A percentile compares a stretch with the other conserved stretches of the same genome.
phyloP scores from a whole-genome alignment of 2,329 filamentous ascomycete genomes.

The Sarocladium oryzae region DNA sequence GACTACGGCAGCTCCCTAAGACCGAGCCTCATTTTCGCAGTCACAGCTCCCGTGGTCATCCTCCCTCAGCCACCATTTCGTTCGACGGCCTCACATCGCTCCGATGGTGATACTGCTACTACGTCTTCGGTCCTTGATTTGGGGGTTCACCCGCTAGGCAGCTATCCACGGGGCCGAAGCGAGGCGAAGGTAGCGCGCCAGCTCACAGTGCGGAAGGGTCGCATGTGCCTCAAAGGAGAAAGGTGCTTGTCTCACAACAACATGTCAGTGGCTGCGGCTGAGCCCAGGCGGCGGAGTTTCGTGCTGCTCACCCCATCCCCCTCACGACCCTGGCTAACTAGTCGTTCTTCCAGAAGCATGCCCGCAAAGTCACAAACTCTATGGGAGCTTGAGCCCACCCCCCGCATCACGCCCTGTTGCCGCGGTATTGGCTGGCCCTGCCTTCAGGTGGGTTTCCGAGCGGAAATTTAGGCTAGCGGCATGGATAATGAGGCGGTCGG shows the following conservation, averaged over 20 bases:
- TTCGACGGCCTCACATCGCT: slow-evolving; percentile 1
- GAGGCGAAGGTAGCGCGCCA: neutral
- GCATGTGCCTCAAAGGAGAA: neutral
- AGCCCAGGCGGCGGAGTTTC: neutral
- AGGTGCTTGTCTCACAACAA: neutral
- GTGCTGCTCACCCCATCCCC: neutral
- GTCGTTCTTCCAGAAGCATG: slow-evolving; percentile 4
- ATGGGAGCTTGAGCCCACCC: neutral
- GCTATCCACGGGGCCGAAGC: slow-evolving; percentile 5
- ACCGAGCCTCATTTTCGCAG: slow-evolving; percentile 2
- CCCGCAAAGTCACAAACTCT: neutral
- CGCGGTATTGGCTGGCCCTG: neutral
- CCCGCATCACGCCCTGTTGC: neutral
- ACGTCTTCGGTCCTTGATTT: slow-evolving; percentile 2
- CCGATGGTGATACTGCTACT: neutral
- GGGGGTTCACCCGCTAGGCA: neutral
- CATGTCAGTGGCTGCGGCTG: slow-evolving; percentile 5
- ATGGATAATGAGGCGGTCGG: slow-evolving; percentile 5
- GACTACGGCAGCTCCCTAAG: neutral
- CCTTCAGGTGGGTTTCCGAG: neutral
- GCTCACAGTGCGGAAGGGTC: no score
- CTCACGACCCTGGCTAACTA: neutral
- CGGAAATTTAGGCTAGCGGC: neutral
- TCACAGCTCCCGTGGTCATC: slow-evolving; percentile 1
- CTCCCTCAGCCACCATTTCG: neutral